phyloP scores from a whole-genome alignment of 345 rosid genomes.

The Alliaria petiolata region DNA sequence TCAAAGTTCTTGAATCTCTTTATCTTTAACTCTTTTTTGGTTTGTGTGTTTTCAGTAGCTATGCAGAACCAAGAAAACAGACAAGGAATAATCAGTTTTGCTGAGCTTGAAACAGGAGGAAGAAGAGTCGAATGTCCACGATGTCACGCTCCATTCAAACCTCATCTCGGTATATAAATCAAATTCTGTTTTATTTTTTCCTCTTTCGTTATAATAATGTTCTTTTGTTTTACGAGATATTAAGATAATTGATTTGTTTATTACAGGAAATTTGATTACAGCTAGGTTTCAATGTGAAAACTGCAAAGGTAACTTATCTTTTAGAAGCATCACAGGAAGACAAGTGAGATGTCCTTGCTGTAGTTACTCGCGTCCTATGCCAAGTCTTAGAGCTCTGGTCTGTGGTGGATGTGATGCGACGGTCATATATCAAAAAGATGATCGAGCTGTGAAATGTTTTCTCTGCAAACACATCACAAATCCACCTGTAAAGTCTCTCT shows the following conservation, averaged over 20 bases:
- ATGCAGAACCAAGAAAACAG: no score
- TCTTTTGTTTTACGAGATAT: neutral
- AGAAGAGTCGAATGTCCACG: neutral
- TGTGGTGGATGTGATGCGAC: constrained; percentile 18
- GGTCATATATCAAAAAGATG: neutral
- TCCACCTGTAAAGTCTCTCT: constrained; percentile 1
- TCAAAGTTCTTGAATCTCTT: neutral
- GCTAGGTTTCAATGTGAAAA: neutral
- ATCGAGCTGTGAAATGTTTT: constrained; percentile 23
- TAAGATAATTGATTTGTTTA: neutral
- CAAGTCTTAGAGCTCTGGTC: neutral
- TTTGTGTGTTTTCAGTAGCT: constrained; percentile 2
- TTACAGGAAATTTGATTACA: neutral
- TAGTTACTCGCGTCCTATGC: neutral
- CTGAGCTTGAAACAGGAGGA: constrained; percentile 19
- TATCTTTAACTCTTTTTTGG: neutral
- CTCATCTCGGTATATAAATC: constrained; percentile 20
- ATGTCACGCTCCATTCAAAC: constrained; percentile 2
- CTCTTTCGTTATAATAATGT: neutral
- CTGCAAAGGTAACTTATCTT: neutral
- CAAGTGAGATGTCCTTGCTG: constrained; percentile 4
- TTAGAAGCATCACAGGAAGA: neutral
- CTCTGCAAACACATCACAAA: constrained; percentile 16
- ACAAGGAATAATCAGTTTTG: neutral
- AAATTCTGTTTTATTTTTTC: neutral